Base-by-base conservation (phyloP, 2,329 filamentous ascomycete genomes). In the Xylaria hypoxylon region DNA sequence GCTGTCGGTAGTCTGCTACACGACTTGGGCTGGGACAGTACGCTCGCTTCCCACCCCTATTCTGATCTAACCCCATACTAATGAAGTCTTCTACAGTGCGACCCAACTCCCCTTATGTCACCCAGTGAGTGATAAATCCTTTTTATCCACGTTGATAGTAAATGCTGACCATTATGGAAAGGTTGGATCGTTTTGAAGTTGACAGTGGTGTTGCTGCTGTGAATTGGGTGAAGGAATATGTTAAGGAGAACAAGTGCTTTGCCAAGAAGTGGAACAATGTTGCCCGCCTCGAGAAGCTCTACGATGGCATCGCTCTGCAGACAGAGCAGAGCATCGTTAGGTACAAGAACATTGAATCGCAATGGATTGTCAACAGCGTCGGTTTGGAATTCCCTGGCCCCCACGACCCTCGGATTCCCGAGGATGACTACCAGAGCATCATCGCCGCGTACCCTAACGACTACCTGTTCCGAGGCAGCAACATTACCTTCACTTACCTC, bases 11-110 rank as follows among this genome's bases (percentile, higher is more conserved):
- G n/a, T 33, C 35, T 67, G 6, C 31, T 67, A 4, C 64, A 67
- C 44, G 64, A 67, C 13, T 22, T 67, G 7, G 64, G 64, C 45
- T 65, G 64, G 64, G 64, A 67, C 40, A 59, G 58, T 62, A 62
- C 11, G 51, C 11, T 19, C n/a, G 11, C 13, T n/a, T 26, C 5
- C 24, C 2, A 17, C 3, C 2, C 3, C 11, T 26, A 17, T 44
- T 19, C 3, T 45, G 8, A 57, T 15, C 11, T 7, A 48, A 28
- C 22, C 22, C 6, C 5, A 35, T 57, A 10, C 50, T 62, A 50
- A 55, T 13, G 13, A 38, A 10, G 5, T 8, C 31, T 50, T 3
- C 10, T 19, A 28, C 19, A 62, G 59, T 64, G 35, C 40, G 53
- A 10, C 38, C 47, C 22, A 38, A 64, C 35, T 64, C 55, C 22